phyloP scores from a whole-genome alignment of 169 alveolate species.

The Eimeria praecox region DNA sequence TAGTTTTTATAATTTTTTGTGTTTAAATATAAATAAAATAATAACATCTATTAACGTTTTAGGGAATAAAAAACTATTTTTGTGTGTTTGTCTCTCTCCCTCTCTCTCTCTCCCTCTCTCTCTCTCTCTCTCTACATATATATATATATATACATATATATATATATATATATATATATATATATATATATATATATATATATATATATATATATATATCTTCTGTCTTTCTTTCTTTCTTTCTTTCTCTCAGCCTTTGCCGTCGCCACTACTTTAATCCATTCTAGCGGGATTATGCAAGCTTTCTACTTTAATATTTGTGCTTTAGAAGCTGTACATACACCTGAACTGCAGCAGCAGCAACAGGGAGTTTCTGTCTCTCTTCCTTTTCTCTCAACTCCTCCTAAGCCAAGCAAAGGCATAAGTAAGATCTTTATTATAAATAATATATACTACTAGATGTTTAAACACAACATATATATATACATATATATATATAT shows the following conservation, averaged over 20 bases:
- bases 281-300: not conserved
- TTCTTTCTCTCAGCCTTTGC: not conserved
- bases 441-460: not conserved
- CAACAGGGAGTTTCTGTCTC: not conserved
- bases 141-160: too few relatives aligned
- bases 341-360: slow-evolving; percentile 1
- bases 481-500: too few relatives aligned
- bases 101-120: too few relatives aligned
- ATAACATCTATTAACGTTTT: too few relatives aligned
- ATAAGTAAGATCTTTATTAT: not conserved
- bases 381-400: slow-evolving; percentile 18
- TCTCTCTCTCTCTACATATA: too few relatives aligned
- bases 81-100: too few relatives aligned
- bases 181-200: not conserved
- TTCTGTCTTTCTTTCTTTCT: not conserved
- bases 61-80: too few relatives aligned
- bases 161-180: not conserved
- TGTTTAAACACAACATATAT: too few relatives aligned
- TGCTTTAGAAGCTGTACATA: not conserved
- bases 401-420: not conserved
- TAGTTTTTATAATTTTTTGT: not conserved
- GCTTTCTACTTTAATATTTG: slow-evolving; percentile 5
- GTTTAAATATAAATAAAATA: not conserved
- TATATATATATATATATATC: not conserved
- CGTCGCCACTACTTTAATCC: not conserved